These are phyloP conservation scores for Hordeum pubiflorum DNA, from an alignment of 202 grass and related monocot species.

Conservation along the genomic window DNA sequence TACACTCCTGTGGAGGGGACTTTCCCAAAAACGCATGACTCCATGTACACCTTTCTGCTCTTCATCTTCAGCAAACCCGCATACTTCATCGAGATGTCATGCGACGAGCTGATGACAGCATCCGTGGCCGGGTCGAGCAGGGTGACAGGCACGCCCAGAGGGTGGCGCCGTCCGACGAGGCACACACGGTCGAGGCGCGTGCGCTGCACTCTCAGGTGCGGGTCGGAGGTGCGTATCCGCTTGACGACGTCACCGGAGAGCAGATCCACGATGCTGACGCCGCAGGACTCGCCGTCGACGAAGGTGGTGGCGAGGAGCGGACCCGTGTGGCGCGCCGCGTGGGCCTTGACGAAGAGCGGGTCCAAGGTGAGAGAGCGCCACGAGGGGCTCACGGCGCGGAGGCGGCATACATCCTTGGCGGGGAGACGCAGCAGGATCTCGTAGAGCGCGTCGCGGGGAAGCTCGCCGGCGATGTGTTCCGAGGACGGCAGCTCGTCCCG, in stretches of 20 bases:
- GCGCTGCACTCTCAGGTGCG: background rate
- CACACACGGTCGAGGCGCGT: background rate
- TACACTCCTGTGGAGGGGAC: conserved; percentile 12
- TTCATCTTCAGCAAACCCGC: background rate
- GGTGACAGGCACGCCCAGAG: background rate
- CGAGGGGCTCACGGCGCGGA: background rate
- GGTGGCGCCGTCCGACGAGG: background rate
- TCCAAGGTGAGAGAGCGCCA: background rate
- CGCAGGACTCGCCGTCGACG: background rate
- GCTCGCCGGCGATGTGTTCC: background rate
- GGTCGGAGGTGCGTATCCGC: background rate
- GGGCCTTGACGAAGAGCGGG: background rate
- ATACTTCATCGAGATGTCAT: background rate
- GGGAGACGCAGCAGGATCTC: background rate
- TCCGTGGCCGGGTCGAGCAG: background rate
- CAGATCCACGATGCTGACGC: background rate
- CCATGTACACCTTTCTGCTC: background rate
- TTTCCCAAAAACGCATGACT: background rate
- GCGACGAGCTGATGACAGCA: background rate
- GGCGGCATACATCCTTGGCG: background rate
- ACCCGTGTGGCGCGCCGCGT: background rate
- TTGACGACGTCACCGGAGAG: background rate
- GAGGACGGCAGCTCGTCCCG: background rate
- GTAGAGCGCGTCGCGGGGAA: background rate
- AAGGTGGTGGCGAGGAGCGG: background rate